A percentile compares a stretch with the other conserved stretches of the same genome.
These are phyloP conservation scores for Pelargonium australe DNA, from an alignment of 441 rosid species.

Conservation along the genomic window DNA sequence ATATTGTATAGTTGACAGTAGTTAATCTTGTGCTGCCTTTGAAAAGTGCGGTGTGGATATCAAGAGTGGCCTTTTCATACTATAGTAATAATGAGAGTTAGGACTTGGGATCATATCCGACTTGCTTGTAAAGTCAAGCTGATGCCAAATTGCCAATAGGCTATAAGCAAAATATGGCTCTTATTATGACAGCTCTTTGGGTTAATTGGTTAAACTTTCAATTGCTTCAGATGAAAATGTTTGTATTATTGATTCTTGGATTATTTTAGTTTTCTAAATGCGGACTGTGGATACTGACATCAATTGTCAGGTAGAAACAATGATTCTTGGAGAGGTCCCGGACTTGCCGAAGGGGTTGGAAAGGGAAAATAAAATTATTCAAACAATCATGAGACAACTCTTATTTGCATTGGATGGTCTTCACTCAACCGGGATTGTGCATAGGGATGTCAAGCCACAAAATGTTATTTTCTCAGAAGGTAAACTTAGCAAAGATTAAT, in stretches of 20 bases:
- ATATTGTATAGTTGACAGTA: neutral
- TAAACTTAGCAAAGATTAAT: conserved; percentile 27
- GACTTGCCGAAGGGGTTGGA: conserved; percentile 71
- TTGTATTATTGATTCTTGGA: neutral
- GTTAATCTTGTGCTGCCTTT: neutral
- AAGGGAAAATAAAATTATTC: conserved; percentile 78
- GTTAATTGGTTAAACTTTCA: neutral
- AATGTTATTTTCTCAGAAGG: conserved; percentile 92
- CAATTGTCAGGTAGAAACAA: conserved; percentile 62
- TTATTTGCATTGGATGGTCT: conserved; percentile 92
- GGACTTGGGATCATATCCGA: neutral
- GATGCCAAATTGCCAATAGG: neutral
- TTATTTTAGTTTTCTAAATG: conserved; percentile 8
- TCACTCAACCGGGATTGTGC: conserved; percentile 92
- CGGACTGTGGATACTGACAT: conserved; percentile 14
- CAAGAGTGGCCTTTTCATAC: neutral
- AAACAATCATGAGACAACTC: conserved; percentile 76
- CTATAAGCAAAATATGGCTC: neutral
- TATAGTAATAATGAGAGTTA: neutral
- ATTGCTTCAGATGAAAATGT: neutral
- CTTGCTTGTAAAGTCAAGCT: neutral
- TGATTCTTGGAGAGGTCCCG: conserved; percentile 72
- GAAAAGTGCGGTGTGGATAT: neutral
- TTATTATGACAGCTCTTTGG: neutral
- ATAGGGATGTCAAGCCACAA: conserved; percentile 87